Base-by-base conservation (phyloP, 352 stramenopile genomes). In the Globisporangium acanthophoron region DNA sequence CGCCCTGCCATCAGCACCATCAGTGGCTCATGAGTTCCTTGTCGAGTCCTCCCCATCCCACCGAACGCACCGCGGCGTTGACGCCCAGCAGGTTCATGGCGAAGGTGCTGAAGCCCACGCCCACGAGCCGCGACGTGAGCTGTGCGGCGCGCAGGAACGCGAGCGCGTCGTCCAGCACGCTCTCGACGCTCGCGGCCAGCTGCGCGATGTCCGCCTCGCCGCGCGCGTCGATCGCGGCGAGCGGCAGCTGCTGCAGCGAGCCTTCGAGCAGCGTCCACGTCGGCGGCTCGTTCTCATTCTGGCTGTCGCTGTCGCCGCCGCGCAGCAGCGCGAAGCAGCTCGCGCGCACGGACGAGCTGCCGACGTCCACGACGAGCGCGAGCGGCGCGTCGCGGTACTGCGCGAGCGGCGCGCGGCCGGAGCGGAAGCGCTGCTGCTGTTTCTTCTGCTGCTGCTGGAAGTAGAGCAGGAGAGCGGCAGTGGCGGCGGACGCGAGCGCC, bases 51-150 rank as follows among this genome's bases (percentile, higher is more conserved):
- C 35, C 12, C 11, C 37, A 9, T 12, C 9, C 12, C 11, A 11
- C 2, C 11, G 7, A 11, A 41, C 59, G 9, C 49, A 78, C 73
- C 69, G 72, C 66, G 5, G 44, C 40, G 67, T 98, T 77, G 0
- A 98, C 63, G 7, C 88, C 93, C 18, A 98, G 61, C 13, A 98
- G 53, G 58, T 98, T 98, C 92, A 98, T 98, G 1, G 82, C 91
- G 69, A 98, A 98, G 33, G 81, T 88, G 56, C 87, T 96, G 67
- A 98, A 97, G 52, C 92, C 93, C 33, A 98, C 73, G 9, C 78
- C 87, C 16, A 82, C 59, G 21, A 97, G 67, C 16, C 64, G 64
- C 40, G 76, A 52, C 7, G 58, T 61, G 15, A 92, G 64, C 11
- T 72, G 56, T n/a, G 60, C 61, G 9, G 57, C 62, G 16, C 81